Evolutionary conservation across 2,329 filamentous ascomycete species (phyloP).

Genomic region (Thelonectria blattea): DNA sequence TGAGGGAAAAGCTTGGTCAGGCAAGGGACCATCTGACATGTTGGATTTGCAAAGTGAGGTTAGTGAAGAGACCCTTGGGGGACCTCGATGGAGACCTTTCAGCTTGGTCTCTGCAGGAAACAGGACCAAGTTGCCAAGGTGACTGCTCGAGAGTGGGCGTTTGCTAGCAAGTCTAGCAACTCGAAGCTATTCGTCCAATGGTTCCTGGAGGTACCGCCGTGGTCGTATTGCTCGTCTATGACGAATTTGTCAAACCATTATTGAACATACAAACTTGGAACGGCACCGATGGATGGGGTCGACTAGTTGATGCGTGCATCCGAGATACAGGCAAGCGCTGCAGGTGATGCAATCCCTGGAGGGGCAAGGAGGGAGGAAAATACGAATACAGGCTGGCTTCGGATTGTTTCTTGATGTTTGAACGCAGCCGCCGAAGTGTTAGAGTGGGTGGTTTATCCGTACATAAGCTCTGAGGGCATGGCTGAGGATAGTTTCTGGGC

Average conservation of each 20-base stretch:
- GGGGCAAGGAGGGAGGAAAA: too few relatives aligned
- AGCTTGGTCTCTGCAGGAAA: neutral
- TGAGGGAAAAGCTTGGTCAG: neutral
- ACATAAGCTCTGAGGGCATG: too few relatives aligned
- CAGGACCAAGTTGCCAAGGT: neutral
- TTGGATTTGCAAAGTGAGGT: neutral
- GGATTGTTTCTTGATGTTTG: neutral
- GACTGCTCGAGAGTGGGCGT: neutral
- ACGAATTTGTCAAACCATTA: conserved; percentile 1
- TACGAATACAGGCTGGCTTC: neutral
- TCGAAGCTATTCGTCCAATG: neutral
- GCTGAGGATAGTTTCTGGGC: too few relatives aligned
- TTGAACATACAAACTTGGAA: neutral
- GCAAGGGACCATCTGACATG: conserved; percentile 13
- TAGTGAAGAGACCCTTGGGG: neutral
- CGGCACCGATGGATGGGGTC: neutral
- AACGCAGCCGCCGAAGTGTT: neutral
- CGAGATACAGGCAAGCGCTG: too few relatives aligned
- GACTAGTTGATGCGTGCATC: neutral
- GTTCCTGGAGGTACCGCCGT: neutral
- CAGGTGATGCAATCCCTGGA: too few relatives aligned
- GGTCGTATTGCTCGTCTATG: conserved; percentile 1
- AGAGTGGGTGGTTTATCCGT: too few relatives aligned
- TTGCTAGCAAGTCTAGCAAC: neutral
- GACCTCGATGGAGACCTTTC: neutral